These are phyloP conservation scores for Dactylella cylindrospora DNA, from an alignment of 2,329 filamentous ascomycete species.

Conservation along the genomic window DNA sequence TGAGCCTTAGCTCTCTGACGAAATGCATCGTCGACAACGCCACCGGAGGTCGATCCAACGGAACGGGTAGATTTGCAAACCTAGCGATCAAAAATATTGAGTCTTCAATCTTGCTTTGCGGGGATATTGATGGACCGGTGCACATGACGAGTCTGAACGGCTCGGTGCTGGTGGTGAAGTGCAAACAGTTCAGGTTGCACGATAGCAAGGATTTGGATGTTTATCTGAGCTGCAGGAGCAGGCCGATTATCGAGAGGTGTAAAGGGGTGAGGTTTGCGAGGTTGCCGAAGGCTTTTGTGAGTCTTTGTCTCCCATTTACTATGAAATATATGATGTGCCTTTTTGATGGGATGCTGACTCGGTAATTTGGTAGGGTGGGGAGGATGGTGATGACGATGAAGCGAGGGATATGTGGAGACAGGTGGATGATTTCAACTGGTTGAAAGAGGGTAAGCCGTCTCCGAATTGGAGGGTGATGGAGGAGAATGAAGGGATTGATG, in stretches of 20 bases:
- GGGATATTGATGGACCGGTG: conserved; percentile 74
- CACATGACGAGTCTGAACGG: conserved; percentile 76
- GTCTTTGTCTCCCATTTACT: conserved; percentile 51
- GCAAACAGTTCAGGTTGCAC: conserved; percentile 91
- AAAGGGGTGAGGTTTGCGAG: conserved; percentile 74
- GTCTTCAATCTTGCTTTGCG: conserved; percentile 72
- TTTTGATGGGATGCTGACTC: conserved; percentile 43
- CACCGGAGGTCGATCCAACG: background rate
- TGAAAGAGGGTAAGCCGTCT: conserved; percentile 73
- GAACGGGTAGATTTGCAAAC: conserved; percentile 12
- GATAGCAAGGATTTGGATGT: conserved; percentile 78
- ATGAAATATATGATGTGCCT: conserved; percentile 42
- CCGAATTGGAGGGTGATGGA: conserved; percentile 81
- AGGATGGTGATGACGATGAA: conserved; percentile 45
- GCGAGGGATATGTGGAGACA: conserved; percentile 74
- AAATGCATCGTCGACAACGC: conserved; percentile 35
- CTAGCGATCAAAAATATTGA: conserved; percentile 65
- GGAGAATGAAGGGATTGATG: conserved; percentile 61
- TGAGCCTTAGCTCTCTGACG: conserved; percentile 16
- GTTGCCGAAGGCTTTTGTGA: conserved; percentile 69
- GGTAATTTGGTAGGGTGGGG: background rate
- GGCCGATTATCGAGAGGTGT: conserved; percentile 94
- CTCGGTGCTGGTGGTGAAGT: conserved; percentile 74
- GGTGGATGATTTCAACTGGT: conserved; percentile 97
- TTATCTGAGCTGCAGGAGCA: conserved; percentile 77